Base-by-base conservation (phyloP, 2,329 filamentous ascomycete species). In the Botrytis porri region DNA sequence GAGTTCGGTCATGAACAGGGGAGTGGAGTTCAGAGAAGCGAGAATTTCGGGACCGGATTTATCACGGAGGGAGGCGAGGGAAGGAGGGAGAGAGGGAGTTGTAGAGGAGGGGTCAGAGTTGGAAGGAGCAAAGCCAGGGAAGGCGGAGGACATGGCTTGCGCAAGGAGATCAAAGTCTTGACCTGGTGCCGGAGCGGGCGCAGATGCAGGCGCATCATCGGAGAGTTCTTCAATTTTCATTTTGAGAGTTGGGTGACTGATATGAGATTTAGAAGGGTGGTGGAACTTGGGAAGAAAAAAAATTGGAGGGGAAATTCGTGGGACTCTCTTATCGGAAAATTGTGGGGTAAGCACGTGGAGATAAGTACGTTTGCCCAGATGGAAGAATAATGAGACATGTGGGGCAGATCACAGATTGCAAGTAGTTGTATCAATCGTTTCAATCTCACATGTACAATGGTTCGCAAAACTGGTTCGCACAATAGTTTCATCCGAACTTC, bases 1-100 rank as follows among this genome's bases (percentile, higher is more conserved):
- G 48, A 98, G 86, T 77, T 93, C 91, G 43, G 94, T 98, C 96
- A 99, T 99, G 86, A 99, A 99, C 54, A 99, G 87, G 10, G 96
- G 96, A 65, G 88, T 86, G 76, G 89, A 88, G 79, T 92, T 92
- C 83, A 93, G 85, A 78, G 91, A 88, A 64, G 85, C 83, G 59
- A 90, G 79, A 51, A 93, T 83, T 76, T 92, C 88, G 65, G 90
- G 88, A 0, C 84, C 84, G 7, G 86, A 85, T 79, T 89, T 85
- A 72, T 86, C 84, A 74, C 85, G 86, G 62, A 88, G 83, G 3
- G 85, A 86, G 29, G 86, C 87, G 84, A 90, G 88, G 7, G 83
- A 84, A 0, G 89, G 88, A 8, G 90, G 89, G 75, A 90, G 82
- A 16, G 74, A 71, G 14, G 80, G 79, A 18, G 76, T 75, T 25